Base-by-base conservation (phyloP, 441 rosid species). In the Pelargonium myrrhifolium region DNA sequence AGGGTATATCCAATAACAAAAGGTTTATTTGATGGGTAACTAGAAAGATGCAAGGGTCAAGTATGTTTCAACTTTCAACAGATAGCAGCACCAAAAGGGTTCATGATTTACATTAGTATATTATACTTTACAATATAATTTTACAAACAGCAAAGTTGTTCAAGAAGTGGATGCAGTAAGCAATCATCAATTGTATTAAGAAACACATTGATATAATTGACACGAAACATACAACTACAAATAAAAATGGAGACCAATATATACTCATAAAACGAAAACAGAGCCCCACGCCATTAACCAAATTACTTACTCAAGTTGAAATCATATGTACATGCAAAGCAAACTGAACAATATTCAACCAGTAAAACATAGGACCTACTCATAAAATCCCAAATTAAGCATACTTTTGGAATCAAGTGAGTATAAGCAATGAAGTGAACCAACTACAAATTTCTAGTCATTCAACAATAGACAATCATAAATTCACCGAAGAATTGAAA, bases 401-500 rank as follows among this genome's bases (percentile, higher is more conserved):
- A 55, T 6, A 55, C 61, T 55, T 28, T 8, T 55, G 61, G 20
- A 35, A 55, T 55, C 61, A 55, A 55, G 28, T 18, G 1, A 18
- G 26, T 11, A 17, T 20, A 53, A 35, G 39, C 39, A 35, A 35
- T 17, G 21, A 3, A 51, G 18, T 21, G 22, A 53, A 53, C 20
- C 59, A 7, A 53, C 22, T 53, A 53, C 59, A 53, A 53, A 15
- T 53, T 53, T 53, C 59, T 17, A 53, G 59, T 53, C 61, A 20
- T 18, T 55, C 60, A 55, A 17, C 60, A 55, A 10, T 20, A 55
- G 18, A 55, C 60, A 55, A 55, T 24, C 61, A 9, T 24, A 55
- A 20, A 11, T 20, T 47, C 11, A 14, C 37, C 6, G 37, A 31
- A 31, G 37, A 31, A 4, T 31, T 0, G 37, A 6, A 31, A 31